Evolutionary conservation across 352 stramenopile species (phyloP).

Genomic region (Albugo candida): DNA sequence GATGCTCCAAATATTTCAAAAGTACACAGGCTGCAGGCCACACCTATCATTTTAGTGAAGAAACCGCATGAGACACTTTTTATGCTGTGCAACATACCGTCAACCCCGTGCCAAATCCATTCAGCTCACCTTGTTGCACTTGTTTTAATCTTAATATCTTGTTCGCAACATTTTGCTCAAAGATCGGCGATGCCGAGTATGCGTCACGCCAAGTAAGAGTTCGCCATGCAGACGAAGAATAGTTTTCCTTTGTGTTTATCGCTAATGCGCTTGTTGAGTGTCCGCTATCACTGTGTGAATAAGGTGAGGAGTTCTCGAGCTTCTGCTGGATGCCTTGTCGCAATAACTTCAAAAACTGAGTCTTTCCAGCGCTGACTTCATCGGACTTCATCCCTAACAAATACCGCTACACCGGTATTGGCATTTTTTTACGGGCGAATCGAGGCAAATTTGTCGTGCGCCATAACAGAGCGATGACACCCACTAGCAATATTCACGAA

Average conservation of each 20-base stretch:
- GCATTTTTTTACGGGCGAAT: too few relatives aligned
- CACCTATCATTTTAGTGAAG: conserved; percentile 10
- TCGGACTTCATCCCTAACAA: too few relatives aligned
- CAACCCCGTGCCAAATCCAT: conserved; percentile 56
- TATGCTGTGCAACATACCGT: conserved; percentile 15
- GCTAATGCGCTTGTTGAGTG: too few relatives aligned
- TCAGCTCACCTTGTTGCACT: conserved; percentile 56
- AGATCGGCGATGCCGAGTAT: conserved; percentile 45
- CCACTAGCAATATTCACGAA: too few relatives aligned
- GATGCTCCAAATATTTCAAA: conserved; percentile 59
- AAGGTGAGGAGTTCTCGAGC: conserved; percentile 5
- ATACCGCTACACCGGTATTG: too few relatives aligned
- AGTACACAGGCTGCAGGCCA: conserved; percentile 69
- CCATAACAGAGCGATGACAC: too few relatives aligned
- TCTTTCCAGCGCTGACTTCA: too few relatives aligned
- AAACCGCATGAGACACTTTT: neutral
- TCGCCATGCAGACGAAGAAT: conserved; percentile 20
- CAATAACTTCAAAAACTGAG: conserved; percentile 21
- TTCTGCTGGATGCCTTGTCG: conserved; percentile 14
- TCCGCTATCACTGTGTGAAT: neutral
- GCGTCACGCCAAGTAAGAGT: conserved; percentile 57
- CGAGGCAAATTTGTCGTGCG: too few relatives aligned
- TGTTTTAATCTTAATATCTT: conserved; percentile 41
- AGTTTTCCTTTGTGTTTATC: neutral
- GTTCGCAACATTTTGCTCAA: conserved; percentile 22